Conservation (phyloP, 306 rosid species). For the Carpinus fangiana region DNA sequence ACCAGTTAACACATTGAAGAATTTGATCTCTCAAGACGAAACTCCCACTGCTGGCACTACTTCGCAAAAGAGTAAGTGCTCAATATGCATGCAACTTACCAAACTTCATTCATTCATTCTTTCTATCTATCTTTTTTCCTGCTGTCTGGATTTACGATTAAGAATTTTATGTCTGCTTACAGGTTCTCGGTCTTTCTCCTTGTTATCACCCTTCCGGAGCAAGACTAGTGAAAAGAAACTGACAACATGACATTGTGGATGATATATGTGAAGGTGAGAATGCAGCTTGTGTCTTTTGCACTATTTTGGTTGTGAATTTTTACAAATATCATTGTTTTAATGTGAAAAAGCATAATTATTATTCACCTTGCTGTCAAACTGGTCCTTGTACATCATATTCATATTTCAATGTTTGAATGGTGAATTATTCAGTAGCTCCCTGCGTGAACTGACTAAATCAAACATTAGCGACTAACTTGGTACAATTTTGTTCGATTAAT, state of each 20-base stretch:
- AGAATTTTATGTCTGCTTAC: constrained; percentile 30
- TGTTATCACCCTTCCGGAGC: constrained; percentile 91
- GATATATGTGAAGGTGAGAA: constrained; percentile 17
- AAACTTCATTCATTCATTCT: constrained; percentile 19
- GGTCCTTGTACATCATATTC: constrained; percentile 20
- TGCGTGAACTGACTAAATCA: not conserved
- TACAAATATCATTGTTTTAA: constrained; percentile 2
- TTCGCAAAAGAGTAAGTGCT: constrained; percentile 74
- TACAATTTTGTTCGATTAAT: not conserved
- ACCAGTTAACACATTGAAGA: constrained; percentile 80
- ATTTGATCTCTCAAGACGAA: constrained; percentile 85
- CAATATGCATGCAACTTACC: constrained; percentile 9
- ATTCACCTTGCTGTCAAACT: constrained; percentile 9
- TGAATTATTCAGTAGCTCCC: not conserved
- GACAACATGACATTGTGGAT: constrained; percentile 39
- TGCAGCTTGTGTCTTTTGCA: constrained; percentile 4
- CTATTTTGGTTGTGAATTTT: constrained; percentile 8
- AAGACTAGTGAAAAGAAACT: constrained; percentile 77
- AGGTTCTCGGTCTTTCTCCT: constrained; percentile 90
- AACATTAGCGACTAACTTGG: not conserved
- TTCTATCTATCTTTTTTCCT: not conserved
- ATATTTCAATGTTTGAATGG: constrained; percentile 14
- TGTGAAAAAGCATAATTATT: constrained; percentile 5
- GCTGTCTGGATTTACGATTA: constrained; percentile 19
- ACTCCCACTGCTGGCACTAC: constrained; percentile 59